phyloP scores from a whole-genome alignment of 257 asterid species.

The Solanum virginianum region DNA sequence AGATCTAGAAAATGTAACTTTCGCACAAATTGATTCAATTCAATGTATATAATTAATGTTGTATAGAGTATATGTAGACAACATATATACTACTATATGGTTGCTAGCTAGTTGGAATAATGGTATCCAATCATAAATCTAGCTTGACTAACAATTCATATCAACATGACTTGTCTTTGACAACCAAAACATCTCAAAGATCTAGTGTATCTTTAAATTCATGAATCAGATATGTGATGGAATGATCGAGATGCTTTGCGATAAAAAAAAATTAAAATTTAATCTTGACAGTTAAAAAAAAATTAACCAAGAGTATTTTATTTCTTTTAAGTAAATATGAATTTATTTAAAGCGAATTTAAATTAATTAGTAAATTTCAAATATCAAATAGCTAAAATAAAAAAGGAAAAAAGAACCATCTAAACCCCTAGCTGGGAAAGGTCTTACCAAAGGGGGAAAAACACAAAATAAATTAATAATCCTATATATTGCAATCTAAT shows the following conservation, averaged over 20 bases:
- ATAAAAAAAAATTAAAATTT: background rate
- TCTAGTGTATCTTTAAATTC: background rate
- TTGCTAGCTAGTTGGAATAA: background rate
- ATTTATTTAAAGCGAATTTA: background rate
- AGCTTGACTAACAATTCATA: background rate
- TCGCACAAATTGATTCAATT: background rate
- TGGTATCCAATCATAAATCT: background rate
- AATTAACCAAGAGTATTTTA: background rate
- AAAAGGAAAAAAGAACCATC: background rate
- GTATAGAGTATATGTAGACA: background rate
- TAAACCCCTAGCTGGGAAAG: background rate
- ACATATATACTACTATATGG: background rate
- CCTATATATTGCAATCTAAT: background rate
- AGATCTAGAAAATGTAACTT: background rate
- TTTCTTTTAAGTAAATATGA: background rate
- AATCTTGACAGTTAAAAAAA: background rate
- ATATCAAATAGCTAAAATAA: background rate
- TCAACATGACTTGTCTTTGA: background rate
- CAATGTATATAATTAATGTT: background rate
- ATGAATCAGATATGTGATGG: background rate
- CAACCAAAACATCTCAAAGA: background rate
- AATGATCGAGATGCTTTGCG: background rate
- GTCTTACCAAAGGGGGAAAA: background rate
- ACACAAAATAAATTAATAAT: background rate
- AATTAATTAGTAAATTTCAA: background rate